Percentiles rank a stretch among this genome's conserved stretches.
These are phyloP conservation scores for Populus hybrid DNA, from an alignment of 441 rosid species.

Conservation along the genomic window DNA sequence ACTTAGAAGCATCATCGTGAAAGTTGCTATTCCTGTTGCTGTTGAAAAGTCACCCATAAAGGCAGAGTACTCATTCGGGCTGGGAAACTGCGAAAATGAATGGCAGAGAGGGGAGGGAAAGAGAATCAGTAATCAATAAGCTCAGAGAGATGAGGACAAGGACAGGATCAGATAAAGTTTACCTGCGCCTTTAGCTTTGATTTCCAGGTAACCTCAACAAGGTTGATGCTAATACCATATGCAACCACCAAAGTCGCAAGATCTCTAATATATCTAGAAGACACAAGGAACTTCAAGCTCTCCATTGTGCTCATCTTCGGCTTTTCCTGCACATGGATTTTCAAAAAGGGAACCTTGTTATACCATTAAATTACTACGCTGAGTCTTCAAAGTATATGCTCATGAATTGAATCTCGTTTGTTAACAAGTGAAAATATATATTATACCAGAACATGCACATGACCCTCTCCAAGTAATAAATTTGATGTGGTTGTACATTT, in stretches of 20 bases:
- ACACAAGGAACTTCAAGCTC: slow-evolving; percentile 92
- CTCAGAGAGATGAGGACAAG: not conserved
- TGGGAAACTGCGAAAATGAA: slow-evolving; percentile 59
- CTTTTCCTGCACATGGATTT: slow-evolving; percentile 50
- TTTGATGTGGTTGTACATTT: not conserved
- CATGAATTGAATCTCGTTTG: not conserved
- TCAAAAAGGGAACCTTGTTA: not conserved
- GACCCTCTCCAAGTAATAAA: not conserved
- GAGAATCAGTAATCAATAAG: not conserved
- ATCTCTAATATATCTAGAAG: slow-evolving; percentile 84
- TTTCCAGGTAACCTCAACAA: slow-evolving; percentile 98
- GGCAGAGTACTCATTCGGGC: slow-evolving; percentile 93
- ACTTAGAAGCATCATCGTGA: slow-evolving; percentile 93
- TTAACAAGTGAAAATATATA: not conserved
- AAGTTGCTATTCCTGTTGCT: slow-evolving; percentile 87
- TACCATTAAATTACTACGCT: not conserved
- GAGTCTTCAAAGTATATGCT: not conserved
- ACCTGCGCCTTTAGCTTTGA: slow-evolving; percentile 99
- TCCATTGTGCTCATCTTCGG: slow-evolving; percentile 94
- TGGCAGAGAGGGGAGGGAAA: not conserved
- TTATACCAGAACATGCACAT: not conserved
- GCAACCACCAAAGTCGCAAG: slow-evolving; percentile 98
- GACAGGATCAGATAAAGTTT: slow-evolving; percentile 10
- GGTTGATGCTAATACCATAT: slow-evolving; percentile 94
- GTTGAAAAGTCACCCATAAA: slow-evolving; percentile 99